phyloP scores from a whole-genome alignment of 176 grass and related monocot species.

The Elaeis guineensis region DNA sequence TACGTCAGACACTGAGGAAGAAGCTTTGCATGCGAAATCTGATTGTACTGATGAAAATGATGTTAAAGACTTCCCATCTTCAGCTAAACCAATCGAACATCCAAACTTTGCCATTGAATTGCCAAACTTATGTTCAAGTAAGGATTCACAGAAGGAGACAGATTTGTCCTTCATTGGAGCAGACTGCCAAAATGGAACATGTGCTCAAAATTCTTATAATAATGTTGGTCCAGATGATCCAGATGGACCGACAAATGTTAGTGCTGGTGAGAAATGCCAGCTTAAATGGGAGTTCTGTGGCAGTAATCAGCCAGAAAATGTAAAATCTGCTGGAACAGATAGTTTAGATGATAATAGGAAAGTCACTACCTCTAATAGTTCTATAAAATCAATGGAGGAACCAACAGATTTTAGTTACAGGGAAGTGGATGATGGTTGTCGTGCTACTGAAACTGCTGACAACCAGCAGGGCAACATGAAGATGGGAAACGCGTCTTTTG shows the following conservation, averaged over 20 bases:
- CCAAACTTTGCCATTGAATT: slow-evolving; percentile 9
- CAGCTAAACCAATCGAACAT: slow-evolving; percentile 17
- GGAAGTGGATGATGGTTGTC: slow-evolving; percentile 28
- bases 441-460: slow-evolving; percentile 6
- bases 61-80: slow-evolving; percentile 9
- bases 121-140: slow-evolving; percentile 20
- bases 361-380: slow-evolving; percentile 30
- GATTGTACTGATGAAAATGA: slow-evolving; percentile 1
- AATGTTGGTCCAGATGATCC: slow-evolving; percentile 21
- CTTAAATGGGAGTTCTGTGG: slow-evolving; percentile 47
- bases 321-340: slow-evolving; percentile 11
- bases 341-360: slow-evolving; percentile 32
- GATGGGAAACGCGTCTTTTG: not conserved
- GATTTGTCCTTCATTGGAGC: slow-evolving; percentile 17
- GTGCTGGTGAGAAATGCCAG: slow-evolving; percentile 41
- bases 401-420: slow-evolving; percentile 7
- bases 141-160: slow-evolving; percentile 8
- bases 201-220: slow-evolving; percentile 27
- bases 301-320: slow-evolving; percentile 33
- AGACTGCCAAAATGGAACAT: slow-evolving; percentile 22
- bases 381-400: slow-evolving; percentile 21
- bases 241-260: slow-evolving; percentile 27
- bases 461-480: not conserved
- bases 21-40: slow-evolving; percentile 15
- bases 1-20: slow-evolving; percentile 53